These are phyloP conservation scores for Penicillium arizonense DNA, from an alignment of 495 filamentous ascomycete genomes.

Conservation along the genomic window DNA sequence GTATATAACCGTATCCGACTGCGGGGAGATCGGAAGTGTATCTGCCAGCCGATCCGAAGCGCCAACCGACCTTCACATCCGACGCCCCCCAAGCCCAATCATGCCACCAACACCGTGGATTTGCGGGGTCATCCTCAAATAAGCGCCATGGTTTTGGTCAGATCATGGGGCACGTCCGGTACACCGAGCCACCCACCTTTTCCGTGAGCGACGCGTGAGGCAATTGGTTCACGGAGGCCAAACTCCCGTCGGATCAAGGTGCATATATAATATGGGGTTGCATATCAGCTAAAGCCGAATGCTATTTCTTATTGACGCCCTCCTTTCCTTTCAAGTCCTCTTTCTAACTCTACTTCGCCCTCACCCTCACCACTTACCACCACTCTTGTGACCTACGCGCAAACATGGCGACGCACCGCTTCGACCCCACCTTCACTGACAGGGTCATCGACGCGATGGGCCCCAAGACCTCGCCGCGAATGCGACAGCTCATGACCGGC, in stretches of 20 bases:
- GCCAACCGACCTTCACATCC: constrained; percentile 21
- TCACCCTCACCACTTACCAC: neutral
- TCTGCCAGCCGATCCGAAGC: neutral
- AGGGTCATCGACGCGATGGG: constrained; percentile 70
- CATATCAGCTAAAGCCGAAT: neutral
- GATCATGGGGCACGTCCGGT: constrained; percentile 1
- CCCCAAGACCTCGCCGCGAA: constrained; percentile 59
- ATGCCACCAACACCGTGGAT: constrained; percentile 8
- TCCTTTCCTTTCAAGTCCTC: neutral
- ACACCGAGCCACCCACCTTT: neutral
- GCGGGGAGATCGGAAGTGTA: constrained; percentile 19
- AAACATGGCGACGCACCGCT: constrained; percentile 39
- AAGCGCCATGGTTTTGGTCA: constrained; percentile 22
- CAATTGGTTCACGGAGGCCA: neutral
- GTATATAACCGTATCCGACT: constrained; percentile 8
- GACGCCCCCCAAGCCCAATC: constrained; percentile 16
- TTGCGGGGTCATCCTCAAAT: constrained; percentile 27
- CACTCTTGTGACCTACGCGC: neutral
- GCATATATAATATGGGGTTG: constrained; percentile 6
- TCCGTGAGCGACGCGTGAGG: neutral
- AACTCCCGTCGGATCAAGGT: constrained; percentile 14
- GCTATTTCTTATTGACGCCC: too few relatives aligned
- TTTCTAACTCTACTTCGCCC: neutral
- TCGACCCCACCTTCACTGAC: constrained; percentile 64
- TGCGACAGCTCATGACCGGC: constrained; percentile 40